These are phyloP conservation scores for Kondoa subrosea DNA, from an alignment of 768 basidiomycete genomes.

Conservation along the genomic window DNA sequence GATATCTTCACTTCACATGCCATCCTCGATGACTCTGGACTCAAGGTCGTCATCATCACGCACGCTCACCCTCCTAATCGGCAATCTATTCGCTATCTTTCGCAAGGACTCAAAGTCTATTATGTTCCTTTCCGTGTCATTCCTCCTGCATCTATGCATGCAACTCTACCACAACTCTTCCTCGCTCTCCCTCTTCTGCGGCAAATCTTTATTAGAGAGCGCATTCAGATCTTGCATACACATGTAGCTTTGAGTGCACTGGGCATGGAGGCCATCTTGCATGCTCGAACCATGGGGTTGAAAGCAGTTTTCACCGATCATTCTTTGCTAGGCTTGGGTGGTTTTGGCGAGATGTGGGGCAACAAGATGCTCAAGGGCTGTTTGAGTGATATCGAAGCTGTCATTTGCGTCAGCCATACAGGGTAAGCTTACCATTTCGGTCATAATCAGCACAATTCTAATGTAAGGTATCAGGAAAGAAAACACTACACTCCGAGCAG, in stretches of 20 bases:
- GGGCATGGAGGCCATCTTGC: slow-evolving; percentile 80
- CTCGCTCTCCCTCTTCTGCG: slow-evolving; percentile 81
- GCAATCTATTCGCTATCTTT: slow-evolving; percentile 73
- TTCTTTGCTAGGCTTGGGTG: slow-evolving; percentile 87
- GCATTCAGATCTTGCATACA: slow-evolving; percentile 70
- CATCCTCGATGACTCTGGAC: background rate
- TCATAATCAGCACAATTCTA: background rate
- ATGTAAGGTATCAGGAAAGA: slow-evolving; percentile 50
- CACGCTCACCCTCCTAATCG: slow-evolving; percentile 76
- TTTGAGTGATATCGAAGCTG: slow-evolving; percentile 76
- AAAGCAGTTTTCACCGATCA: slow-evolving; percentile 94
- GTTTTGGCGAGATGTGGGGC: slow-evolving; percentile 89
- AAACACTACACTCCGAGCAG: slow-evolving; percentile 79
- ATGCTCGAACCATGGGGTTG: slow-evolving; percentile 68
- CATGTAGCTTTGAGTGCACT: slow-evolving; percentile 81
- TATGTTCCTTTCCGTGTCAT: slow-evolving; percentile 55
- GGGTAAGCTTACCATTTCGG: slow-evolving; percentile 42
- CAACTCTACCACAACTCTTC: slow-evolving; percentile 86
- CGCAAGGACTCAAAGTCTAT: slow-evolving; percentile 79
- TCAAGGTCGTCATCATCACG: slow-evolving; percentile 79
- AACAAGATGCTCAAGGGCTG: slow-evolving; percentile 84
- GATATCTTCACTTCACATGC: slow-evolving; percentile 17
- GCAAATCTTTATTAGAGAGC: slow-evolving; percentile 69
- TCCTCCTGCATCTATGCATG: slow-evolving; percentile 69
- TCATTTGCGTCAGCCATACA: slow-evolving; percentile 91